Base-by-base conservation (phyloP, 495 filamentous ascomycete species). In the Filosporella fistucella region DNA sequence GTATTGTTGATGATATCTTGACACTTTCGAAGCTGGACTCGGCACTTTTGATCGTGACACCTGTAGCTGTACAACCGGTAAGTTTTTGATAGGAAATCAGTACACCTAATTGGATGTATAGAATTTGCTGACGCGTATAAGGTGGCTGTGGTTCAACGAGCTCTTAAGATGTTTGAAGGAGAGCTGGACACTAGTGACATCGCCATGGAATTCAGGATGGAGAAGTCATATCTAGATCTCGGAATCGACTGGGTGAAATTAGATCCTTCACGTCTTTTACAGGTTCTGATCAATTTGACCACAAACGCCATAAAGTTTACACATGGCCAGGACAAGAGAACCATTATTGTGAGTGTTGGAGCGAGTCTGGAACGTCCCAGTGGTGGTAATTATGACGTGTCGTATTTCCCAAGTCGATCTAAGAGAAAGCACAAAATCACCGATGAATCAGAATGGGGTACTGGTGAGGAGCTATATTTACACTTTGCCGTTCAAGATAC, bases 221-320 rank as follows among this genome's bases (percentile, higher is more conserved):
- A 88, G 41, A 66, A 78, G 28, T 81, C 82, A 0, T 88, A 85
- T 46, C 57, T 67, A 0, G 68, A 81, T 12, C 68, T 86, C 13
- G 69, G 63, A 0, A 66, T 94, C 21, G 77, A 89, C 38, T 91
- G 85, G 85, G 84, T 90, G 9, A 80, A 80, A 46, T 64, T 89
- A 11, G 89, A 95, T 61, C 85, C 89, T 1, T 84, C 82, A 14
- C 73, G 86, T 7, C 78, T 91, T 33, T 69, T 85, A 28, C 89
- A 93, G 59, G 85, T 95, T 2, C 63, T 89, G 2, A 85, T 90
- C 51, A 90, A 90, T 54, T 69, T 91, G 3, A 74, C 86, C 56
- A 85, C 81, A 4, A 90, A 91, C 54, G 84, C 87, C 10, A 87
- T 91, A 61, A 90, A 91, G 56, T 91, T 90, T 57, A 90, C 85